Evolutionary conservation across 2,329 filamentous ascomycete genomes (phyloP).

Genomic region (Macrophomina tecta): DNA sequence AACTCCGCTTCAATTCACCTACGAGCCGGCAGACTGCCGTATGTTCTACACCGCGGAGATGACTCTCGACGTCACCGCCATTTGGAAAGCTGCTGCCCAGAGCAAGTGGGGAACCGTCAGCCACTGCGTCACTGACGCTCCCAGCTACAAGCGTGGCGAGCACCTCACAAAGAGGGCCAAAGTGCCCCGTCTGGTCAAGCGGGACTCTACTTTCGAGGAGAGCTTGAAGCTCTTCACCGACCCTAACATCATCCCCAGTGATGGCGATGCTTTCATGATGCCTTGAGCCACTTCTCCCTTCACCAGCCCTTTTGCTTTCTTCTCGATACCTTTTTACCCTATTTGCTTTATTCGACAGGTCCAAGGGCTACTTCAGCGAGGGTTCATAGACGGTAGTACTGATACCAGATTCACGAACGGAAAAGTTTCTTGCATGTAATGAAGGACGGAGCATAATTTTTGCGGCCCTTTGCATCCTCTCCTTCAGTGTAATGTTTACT

Average conservation of each 20-base stretch:
- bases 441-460: slow-evolving; percentile 1
- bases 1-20: slow-evolving; percentile 46
- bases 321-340: slow-evolving; percentile 3
- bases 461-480: background rate
- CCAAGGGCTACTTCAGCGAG: background rate
- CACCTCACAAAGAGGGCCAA: slow-evolving; percentile 15
- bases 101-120: slow-evolving; percentile 41
- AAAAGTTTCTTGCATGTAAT: slow-evolving; percentile 22
- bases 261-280: slow-evolving; percentile 25
- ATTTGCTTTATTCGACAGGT: background rate
- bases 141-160: slow-evolving; percentile 2
- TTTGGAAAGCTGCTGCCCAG: slow-evolving; percentile 49
- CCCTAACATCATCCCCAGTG: background rate
- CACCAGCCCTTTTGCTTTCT: background rate
- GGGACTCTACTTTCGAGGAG: slow-evolving; percentile 8
- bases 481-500: slow-evolving; percentile 18
- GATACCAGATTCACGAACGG: slow-evolving; percentile 21
- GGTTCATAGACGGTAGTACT: slow-evolving; percentile 15
- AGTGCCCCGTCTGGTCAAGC: slow-evolving; percentile 11
- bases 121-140: slow-evolving; percentile 39
- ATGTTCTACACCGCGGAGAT: slow-evolving; percentile 50
- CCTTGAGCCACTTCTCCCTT: slow-evolving; percentile 8
- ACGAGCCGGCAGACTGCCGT: slow-evolving; percentile 48
- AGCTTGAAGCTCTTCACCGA: slow-evolving; percentile 22
- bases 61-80: slow-evolving; percentile 45